phyloP scores from a whole-genome alignment of 805 yeast species.

The Schizosaccharomyces octosporus region DNA sequence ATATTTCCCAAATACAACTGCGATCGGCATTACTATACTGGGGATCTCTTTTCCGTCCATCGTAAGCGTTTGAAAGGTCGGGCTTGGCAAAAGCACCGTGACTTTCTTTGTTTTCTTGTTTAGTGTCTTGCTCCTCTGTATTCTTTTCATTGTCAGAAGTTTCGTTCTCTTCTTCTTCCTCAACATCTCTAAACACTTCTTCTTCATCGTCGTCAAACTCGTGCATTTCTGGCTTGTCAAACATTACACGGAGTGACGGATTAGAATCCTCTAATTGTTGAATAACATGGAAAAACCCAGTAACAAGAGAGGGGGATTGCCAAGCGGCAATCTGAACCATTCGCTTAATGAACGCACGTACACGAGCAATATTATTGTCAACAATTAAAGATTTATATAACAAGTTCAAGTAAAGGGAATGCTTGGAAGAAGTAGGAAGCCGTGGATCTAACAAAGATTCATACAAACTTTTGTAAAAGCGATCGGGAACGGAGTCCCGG shows the following conservation, averaged over 20 bases:
- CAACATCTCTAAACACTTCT: conserved; percentile 15
- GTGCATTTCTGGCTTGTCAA: conserved; percentile 28
- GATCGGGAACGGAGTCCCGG: conserved; percentile 19
- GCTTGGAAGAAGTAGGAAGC: conserved; percentile 66
- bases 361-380: conserved; percentile 37
- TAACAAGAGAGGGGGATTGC: conserved; percentile 21
- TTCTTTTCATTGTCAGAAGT: conserved; percentile 7
- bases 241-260: conserved; percentile 44
- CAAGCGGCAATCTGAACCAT: conserved; percentile 51
- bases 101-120: background rate
- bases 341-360: conserved; percentile 75
- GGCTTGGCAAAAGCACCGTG: background rate
- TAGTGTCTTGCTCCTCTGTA: conserved; percentile 5
- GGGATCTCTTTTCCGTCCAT: conserved; percentile 83
- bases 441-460: conserved; percentile 74
- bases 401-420: conserved; percentile 71
- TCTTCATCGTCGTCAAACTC: conserved; percentile 18
- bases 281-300: conserved; percentile 59
- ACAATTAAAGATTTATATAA: conserved; percentile 59
- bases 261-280: conserved; percentile 36
- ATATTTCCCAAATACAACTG: conserved; percentile 69
- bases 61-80: conserved; percentile 22
- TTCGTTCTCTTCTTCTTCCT: conserved; percentile 11
- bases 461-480: conserved; percentile 71
- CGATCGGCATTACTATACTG: conserved; percentile 60